These are phyloP conservation scores for Phytophthora pinifolia DNA, from an alignment of 352 stramenopile species.

Conservation along the genomic window DNA sequence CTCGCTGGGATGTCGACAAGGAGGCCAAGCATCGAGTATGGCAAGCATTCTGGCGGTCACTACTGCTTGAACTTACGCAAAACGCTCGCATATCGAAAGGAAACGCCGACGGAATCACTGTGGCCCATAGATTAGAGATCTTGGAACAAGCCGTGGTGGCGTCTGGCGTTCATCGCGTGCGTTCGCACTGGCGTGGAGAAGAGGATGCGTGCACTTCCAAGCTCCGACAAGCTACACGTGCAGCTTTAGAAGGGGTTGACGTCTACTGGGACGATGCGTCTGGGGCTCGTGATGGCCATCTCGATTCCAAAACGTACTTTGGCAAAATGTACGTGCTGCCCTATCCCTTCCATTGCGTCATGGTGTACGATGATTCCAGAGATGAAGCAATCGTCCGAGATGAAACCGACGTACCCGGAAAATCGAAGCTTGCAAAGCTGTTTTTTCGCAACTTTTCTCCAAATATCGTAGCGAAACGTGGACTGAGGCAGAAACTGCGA, in stretches of 20 bases:
- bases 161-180: constrained; percentile 37
- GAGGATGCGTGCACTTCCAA: constrained; percentile 27
- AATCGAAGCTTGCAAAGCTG: constrained; percentile 19
- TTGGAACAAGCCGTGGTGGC: constrained; percentile 35
- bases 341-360: constrained; percentile 54
- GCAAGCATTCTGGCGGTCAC: constrained; percentile 48
- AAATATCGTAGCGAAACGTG: constrained; percentile 23
- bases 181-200: constrained; percentile 39
- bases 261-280: constrained; percentile 40
- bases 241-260: constrained; percentile 46
- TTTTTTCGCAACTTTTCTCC: constrained; percentile 45
- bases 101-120: constrained; percentile 16
- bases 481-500: constrained; percentile 37
- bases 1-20: constrained; percentile 41
- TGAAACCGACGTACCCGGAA: constrained; percentile 6
- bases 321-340: constrained; percentile 49
- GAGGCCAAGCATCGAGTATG: constrained; percentile 53
- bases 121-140: constrained; percentile 30
- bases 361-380: constrained; percentile 53
- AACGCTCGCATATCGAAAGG: constrained; percentile 1
- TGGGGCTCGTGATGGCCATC: constrained; percentile 33
- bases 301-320: constrained; percentile 44
- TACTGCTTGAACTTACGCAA: constrained; percentile 27
- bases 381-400: constrained; percentile 45
- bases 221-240: constrained; percentile 25